Conservation (phyloP, 1,139 yeast genomes). For the Kodamaea sp. region DNA sequence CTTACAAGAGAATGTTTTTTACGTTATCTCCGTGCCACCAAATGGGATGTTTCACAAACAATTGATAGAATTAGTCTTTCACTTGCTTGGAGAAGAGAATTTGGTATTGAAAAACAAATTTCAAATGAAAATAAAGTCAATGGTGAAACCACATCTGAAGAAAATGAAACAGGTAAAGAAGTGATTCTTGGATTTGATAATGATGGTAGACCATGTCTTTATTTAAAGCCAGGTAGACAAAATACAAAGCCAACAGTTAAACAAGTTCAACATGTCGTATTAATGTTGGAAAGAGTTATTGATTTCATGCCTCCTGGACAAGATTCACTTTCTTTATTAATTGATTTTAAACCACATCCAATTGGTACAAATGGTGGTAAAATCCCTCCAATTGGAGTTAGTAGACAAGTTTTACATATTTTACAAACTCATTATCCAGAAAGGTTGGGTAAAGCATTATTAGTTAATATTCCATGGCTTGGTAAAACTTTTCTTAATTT, state of each 20-base stretch:
- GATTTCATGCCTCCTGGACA: constrained; percentile 51
- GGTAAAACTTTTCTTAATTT: constrained; percentile 87
- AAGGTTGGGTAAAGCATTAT: constrained; percentile 82
- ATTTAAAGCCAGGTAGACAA: constrained; percentile 48
- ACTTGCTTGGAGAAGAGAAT: constrained; percentile 47
- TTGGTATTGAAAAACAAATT: constrained; percentile 33
- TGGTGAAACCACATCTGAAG: constrained; percentile 29
- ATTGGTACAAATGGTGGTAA: constrained; percentile 54
- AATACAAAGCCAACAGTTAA: constrained; percentile 42
- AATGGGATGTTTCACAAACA: constrained; percentile 41
- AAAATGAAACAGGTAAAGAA: constrained; percentile 48
- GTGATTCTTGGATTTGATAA: constrained; percentile 46
- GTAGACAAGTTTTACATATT: constrained; percentile 79
- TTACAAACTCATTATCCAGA: constrained; percentile 96
- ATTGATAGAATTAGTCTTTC: constrained; percentile 41
- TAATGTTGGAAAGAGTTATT: constrained; percentile 46
- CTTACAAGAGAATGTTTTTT: constrained; percentile 47
- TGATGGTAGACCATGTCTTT: constrained; percentile 47
- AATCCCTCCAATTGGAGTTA: constrained; percentile 79
- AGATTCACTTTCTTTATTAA: constrained; percentile 44
- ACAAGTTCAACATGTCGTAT: constrained; percentile 49
- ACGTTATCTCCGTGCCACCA: constrained; percentile 46
- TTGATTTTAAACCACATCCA: constrained; percentile 44
- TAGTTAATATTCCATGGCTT: constrained; percentile 89
- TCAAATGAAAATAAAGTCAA: constrained; percentile 35